Percentiles rank a stretch among this genome's conserved stretches.
phyloP scores from a whole-genome alignment of 805 yeast genomes.

The Spathaspora gorwiae region DNA sequence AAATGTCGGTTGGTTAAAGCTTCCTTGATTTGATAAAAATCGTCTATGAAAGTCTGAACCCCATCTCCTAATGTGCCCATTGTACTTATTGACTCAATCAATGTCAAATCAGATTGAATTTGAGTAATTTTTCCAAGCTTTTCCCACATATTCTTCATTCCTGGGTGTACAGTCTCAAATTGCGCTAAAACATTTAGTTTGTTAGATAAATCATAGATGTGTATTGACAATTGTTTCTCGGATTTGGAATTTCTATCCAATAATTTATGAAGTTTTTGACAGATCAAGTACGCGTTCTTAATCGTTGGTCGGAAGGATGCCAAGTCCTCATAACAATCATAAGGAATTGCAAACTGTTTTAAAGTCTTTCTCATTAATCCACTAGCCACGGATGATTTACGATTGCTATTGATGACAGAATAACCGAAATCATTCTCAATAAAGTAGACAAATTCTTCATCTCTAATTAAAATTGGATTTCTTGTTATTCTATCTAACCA shows the following conservation, averaged over 20 bases:
- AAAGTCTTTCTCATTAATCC: slow-evolving; percentile 86
- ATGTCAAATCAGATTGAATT: slow-evolving; percentile 70
- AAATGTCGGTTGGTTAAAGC: slow-evolving; percentile 89
- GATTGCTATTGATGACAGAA: slow-evolving; percentile 54
- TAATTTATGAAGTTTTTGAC: slow-evolving; percentile 49
- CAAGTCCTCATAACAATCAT: slow-evolving; percentile 76
- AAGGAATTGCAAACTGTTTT: slow-evolving; percentile 89
- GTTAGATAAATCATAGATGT: slow-evolving; percentile 45
- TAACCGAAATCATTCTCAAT: slow-evolving; percentile 71
- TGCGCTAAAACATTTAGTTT: slow-evolving; percentile 38
- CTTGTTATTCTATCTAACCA: slow-evolving; percentile 77
- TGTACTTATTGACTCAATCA: slow-evolving; percentile 66
- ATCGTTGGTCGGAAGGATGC: slow-evolving; percentile 85
- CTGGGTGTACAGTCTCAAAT: slow-evolving; percentile 50
- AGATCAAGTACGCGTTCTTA: slow-evolving; percentile 62
- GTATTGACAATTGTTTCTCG: slow-evolving; percentile 47
- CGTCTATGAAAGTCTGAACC: slow-evolving; percentile 57
- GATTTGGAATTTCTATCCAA: slow-evolving; percentile 54
- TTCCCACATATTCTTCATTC: slow-evolving; percentile 76
- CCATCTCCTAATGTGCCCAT: slow-evolving; percentile 77
- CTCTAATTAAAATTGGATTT: slow-evolving; percentile 78
- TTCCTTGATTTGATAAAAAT: slow-evolving; percentile 85
- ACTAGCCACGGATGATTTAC: slow-evolving; percentile 62
- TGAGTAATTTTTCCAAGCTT: slow-evolving; percentile 66
- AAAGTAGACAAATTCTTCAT: slow-evolving; percentile 84